Evolutionary conservation across 75 land plant genomes (phyloP).

Genomic region (Selaginella tamariscina): DNA sequence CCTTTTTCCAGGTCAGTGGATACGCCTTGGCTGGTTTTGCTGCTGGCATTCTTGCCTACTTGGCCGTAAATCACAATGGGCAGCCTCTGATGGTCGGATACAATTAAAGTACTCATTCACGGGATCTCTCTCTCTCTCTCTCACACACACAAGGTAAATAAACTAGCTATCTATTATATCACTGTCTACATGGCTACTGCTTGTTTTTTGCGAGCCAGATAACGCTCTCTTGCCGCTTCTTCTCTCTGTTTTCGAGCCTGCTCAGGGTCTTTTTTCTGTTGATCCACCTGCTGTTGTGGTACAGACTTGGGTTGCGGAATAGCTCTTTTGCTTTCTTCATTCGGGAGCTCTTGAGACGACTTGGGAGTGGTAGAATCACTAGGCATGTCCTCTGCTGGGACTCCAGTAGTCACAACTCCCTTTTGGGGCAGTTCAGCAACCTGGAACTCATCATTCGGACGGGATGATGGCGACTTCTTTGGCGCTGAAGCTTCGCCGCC

Average conservation of each 20-base stretch:
- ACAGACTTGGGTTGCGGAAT: background rate
- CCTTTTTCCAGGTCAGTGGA: conserved; percentile 69
- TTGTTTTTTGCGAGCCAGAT: background rate
- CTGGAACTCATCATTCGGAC: background rate
- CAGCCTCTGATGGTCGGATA: too few species aligned
- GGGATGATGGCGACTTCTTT: too few species aligned
- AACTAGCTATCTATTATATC: too few species aligned
- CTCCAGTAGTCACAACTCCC: too few species aligned
- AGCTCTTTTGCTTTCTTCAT: background rate
- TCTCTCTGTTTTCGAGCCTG: background rate
- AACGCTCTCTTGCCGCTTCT: background rate
- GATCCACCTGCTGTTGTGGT: background rate
- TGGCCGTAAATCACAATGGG: conserved; percentile 48
- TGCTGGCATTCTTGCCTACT: conserved; percentile 71
- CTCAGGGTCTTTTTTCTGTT: background rate
- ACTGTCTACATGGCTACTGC: too few species aligned
- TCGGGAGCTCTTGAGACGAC: background rate
- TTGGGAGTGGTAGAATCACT: too few species aligned
- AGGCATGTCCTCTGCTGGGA: too few species aligned
- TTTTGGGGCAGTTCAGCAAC: too few species aligned
- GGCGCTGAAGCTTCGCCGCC: too few species aligned
- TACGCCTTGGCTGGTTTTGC: conserved; percentile 92
- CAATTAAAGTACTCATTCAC: too few species aligned
- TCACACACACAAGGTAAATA: too few species aligned
- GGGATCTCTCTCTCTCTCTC: too few species aligned